phyloP scores from a whole-genome alignment of 192 early-diverging fungal species.

The Backusella luteola region DNA sequence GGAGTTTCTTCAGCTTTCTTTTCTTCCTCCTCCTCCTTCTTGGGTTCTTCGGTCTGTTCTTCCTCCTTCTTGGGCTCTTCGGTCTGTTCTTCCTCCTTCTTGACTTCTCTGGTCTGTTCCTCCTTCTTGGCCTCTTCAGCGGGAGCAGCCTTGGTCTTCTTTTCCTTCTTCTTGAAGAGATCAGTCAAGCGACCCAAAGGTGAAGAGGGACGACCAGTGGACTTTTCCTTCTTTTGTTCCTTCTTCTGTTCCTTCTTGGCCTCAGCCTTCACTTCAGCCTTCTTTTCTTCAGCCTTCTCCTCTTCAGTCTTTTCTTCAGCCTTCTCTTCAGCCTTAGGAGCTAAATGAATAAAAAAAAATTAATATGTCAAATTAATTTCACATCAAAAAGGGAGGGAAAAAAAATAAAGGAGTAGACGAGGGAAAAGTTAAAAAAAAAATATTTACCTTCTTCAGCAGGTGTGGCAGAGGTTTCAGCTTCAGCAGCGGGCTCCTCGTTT shows the following conservation, averaged over 20 bases:
- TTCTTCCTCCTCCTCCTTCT: neutral
- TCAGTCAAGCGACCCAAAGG: conserved; percentile 19
- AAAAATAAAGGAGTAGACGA: neutral
- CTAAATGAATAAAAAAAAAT: neutral
- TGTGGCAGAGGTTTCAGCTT: neutral
- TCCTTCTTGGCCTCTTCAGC: neutral
- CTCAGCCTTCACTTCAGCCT: neutral
- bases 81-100: conserved; percentile 2
- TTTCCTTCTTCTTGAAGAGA: conserved; percentile 13
- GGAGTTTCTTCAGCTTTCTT: neutral
- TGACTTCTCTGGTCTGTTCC: neutral
- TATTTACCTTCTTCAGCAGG: neutral
- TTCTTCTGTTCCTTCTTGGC: neutral
- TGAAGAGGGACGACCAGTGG: conserved; percentile 12
- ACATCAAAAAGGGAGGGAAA: neutral
- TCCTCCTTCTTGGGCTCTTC: neutral
- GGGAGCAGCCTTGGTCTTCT: conserved; percentile 10
- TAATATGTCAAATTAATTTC: neutral
- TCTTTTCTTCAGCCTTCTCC: neutral
- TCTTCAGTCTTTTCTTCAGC: neutral
- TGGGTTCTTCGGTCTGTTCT: neutral
- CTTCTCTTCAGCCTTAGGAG: neutral
- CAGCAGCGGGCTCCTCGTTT: neutral
- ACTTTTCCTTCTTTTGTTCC: neutral
- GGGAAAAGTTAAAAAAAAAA: neutral